These are phyloP conservation scores for Lecanicillium sp. DNA, from an alignment of 2,329 filamentous ascomycete species.

Conservation along the genomic window DNA sequence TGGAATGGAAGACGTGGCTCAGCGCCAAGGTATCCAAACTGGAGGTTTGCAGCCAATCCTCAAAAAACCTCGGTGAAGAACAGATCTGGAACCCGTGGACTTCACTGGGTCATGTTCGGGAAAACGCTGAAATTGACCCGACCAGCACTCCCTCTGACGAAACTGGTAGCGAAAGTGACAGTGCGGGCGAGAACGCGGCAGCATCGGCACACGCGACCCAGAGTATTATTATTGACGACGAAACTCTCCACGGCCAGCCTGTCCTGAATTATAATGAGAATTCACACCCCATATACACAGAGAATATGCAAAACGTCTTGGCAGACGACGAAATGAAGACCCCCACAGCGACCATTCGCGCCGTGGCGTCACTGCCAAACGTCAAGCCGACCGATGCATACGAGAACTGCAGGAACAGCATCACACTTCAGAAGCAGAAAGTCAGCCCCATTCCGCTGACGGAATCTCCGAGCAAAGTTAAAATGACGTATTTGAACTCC, in stretches of 20 bases:
- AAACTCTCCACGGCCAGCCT: background rate
- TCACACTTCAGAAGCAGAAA: slow-evolving; percentile 1
- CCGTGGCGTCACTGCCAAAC: slow-evolving; percentile 22
- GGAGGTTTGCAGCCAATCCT: slow-evolving; percentile 23
- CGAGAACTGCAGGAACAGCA: background rate
- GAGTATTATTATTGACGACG: slow-evolving; percentile 10
- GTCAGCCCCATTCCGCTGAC: slow-evolving; percentile 15
- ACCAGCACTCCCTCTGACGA: slow-evolving; percentile 13
- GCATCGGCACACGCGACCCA: background rate
- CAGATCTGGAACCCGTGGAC: slow-evolving; percentile 12
- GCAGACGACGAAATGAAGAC: background rate
- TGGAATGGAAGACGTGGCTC: slow-evolving; percentile 51
- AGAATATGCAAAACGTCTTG: background rate
- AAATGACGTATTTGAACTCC: slow-evolving; percentile 14
- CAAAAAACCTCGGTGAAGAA: slow-evolving; percentile 10
- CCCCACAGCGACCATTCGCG: slow-evolving; percentile 14
- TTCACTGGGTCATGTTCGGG: slow-evolving; percentile 38
- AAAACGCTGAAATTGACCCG: slow-evolving; percentile 43
- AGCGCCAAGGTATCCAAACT: slow-evolving; percentile 45
- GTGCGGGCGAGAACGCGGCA: background rate
- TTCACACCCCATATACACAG: background rate
- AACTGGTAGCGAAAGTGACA: background rate
- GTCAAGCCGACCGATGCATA: slow-evolving; percentile 7
- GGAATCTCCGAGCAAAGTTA: background rate
- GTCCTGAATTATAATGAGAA: slow-evolving; percentile 1